phyloP scores from a whole-genome alignment of 371 early-diverging fungal species.

The Lichtheimia ramosa region DNA sequence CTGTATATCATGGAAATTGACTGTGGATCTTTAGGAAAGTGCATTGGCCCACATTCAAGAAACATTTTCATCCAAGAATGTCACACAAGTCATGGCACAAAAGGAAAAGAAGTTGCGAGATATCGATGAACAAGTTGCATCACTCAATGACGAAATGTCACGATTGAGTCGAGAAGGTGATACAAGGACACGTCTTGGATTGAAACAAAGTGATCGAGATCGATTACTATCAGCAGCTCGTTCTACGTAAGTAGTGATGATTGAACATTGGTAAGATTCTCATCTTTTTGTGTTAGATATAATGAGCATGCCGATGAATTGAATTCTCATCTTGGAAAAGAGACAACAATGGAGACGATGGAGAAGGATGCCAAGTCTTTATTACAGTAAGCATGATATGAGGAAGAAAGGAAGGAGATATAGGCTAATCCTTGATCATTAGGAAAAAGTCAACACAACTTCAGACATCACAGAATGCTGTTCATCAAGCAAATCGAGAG shows the following conservation, averaged over 20 bases:
- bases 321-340: slow-evolving; percentile 17
- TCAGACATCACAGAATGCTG: slow-evolving; percentile 4
- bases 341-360: slow-evolving; percentile 23
- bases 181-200: slow-evolving; percentile 54
- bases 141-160: slow-evolving; percentile 49
- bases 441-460: neutral
- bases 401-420: neutral
- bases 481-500: slow-evolving; percentile 14
- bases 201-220: slow-evolving; percentile 51
- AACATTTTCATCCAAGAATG: neutral
- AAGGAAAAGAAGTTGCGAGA: slow-evolving; percentile 27
- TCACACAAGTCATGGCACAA: slow-evolving; percentile 10
- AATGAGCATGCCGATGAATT: slow-evolving; percentile 32
- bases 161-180: slow-evolving; percentile 55
- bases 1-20: too few relatives aligned
- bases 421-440: neutral
- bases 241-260: slow-evolving; percentile 13
- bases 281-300: slow-evolving; percentile 8
- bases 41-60: neutral
- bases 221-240: slow-evolving; percentile 30
- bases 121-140: slow-evolving; percentile 29
- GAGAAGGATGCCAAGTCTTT: slow-evolving; percentile 18
- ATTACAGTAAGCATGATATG: neutral
- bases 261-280: slow-evolving; percentile 7
- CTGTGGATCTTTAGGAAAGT: slow-evolving; percentile 1